Evolutionary conservation across 1,284 basidiomycete species (phyloP).

Genomic region (Uromyces viciae-fabae): DNA sequence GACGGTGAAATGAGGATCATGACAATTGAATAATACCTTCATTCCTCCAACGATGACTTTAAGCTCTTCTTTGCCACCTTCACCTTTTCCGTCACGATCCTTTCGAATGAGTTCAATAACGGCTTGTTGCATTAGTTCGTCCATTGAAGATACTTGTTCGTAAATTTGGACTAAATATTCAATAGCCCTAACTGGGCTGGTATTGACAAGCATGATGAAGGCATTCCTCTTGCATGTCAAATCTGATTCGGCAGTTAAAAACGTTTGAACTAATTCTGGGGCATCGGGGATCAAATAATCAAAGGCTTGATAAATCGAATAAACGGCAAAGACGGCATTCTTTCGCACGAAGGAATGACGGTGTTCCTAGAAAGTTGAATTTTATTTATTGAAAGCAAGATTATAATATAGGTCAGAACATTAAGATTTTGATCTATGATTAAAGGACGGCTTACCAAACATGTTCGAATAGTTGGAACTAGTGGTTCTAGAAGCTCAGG

Average conservation of each 20-base stretch:
- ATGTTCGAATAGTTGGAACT: constrained; percentile 84
- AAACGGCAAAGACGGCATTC: constrained; percentile 95
- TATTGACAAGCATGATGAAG: constrained; percentile 87
- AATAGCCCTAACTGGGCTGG: constrained; percentile 82
- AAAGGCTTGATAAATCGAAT: constrained; percentile 87
- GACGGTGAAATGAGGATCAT: too few relatives aligned
- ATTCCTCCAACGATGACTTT: constrained; percentile 61
- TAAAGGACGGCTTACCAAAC: constrained; percentile 60
- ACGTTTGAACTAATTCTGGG: constrained; percentile 91
- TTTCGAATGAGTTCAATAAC: constrained; percentile 90
- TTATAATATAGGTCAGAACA: not conserved
- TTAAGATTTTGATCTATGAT: not conserved
- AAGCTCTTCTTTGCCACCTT: constrained; percentile 58
- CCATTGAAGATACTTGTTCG: constrained; percentile 77
- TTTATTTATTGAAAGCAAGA: not conserved
- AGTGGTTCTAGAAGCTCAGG: constrained; percentile 92
- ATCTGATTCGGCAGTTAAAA: constrained; percentile 94
- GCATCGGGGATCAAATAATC: constrained; percentile 95
- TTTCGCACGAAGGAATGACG: constrained; percentile 97
- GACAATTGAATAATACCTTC: too few relatives aligned
- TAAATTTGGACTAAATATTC: constrained; percentile 82
- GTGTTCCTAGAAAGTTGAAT: constrained; percentile 65
- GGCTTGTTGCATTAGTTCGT: constrained; percentile 92
- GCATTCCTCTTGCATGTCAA: constrained; percentile 96
- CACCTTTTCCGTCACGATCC: constrained; percentile 63